These are phyloP conservation scores for Lasiodiplodia sp. DNA, from an alignment of 2,329 filamentous ascomycete species.

Conservation along the genomic window DNA sequence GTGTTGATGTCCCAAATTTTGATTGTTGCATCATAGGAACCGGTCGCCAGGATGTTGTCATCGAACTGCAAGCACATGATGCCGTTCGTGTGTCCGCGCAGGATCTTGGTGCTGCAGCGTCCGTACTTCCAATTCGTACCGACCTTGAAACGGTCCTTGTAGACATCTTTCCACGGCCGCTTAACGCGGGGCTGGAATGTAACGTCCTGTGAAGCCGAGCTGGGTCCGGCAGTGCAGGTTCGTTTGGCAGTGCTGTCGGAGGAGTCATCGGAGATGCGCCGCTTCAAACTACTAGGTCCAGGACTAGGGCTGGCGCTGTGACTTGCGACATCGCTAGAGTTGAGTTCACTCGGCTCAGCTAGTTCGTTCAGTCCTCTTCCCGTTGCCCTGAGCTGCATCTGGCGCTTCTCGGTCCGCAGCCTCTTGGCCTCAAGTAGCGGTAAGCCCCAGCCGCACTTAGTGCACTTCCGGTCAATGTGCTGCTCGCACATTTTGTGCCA, in stretches of 20 bases:
- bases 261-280: constrained; percentile 38
- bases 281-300: constrained; percentile 39
- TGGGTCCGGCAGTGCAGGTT: constrained; percentile 38
- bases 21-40: constrained; percentile 92
- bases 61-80: constrained; percentile 83
- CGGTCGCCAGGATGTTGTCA: constrained; percentile 89
- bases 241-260: constrained; percentile 40
- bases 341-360: constrained; percentile 47
- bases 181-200: constrained; percentile 56
- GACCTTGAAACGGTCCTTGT: constrained; percentile 93
- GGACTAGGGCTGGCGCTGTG: constrained; percentile 31
- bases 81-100: constrained; percentile 88
- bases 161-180: constrained; percentile 94
- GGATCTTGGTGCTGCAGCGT: constrained; percentile 81
- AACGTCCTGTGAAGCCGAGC: constrained; percentile 38
- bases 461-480: constrained; percentile 92
- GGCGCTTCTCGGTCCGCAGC: constrained; percentile 83
- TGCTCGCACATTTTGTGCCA: constrained; percentile 99
- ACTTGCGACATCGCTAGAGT: constrained; percentile 27
- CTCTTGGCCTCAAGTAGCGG: constrained; percentile 89
- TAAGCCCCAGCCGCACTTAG: constrained; percentile 93
- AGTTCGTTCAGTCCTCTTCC: constrained; percentile 64
- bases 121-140: constrained; percentile 98
- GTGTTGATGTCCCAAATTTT: constrained; percentile 97
- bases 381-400: constrained; percentile 75